Evolutionary conservation across 176 grass and related monocot genomes (phyloP).

Genomic region (sorghum (Sorghum bicolor)): DNA sequence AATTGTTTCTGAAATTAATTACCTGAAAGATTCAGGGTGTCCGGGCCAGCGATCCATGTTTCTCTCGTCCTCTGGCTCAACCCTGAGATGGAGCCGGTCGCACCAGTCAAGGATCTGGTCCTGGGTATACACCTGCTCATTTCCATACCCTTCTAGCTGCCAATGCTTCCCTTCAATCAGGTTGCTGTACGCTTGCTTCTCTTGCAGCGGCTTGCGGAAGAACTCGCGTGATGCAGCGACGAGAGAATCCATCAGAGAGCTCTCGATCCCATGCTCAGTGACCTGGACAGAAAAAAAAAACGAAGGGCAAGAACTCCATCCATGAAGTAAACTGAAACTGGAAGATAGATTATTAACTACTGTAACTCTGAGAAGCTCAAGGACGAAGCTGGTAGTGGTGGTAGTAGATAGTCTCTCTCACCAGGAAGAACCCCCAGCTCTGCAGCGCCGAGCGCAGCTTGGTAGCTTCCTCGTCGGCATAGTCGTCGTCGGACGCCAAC

Average conservation of each 20-base stretch:
- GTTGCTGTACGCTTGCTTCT: constrained; percentile 52
- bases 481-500: constrained; percentile 1
- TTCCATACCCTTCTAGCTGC: constrained; percentile 59
- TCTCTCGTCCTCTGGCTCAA: constrained; percentile 56
- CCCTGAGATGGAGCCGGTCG: constrained; percentile 50
- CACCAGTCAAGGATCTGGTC: constrained; percentile 56
- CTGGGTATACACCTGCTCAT: constrained; percentile 37
- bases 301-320: background rate
- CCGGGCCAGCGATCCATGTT: constrained; percentile 43
- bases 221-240: constrained; percentile 30
- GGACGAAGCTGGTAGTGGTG: background rate
- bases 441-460: constrained; percentile 43
- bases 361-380: background rate
- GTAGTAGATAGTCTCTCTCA: no score
- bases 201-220: constrained; percentile 35
- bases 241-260: constrained; percentile 43
- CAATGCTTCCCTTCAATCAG: constrained; percentile 45
- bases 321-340: no score
- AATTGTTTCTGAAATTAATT: background rate
- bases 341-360: no score
- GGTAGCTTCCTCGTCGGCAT: constrained; percentile 19
- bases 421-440: constrained; percentile 59
- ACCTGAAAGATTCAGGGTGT: constrained; percentile 55
- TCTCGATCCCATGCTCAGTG: constrained; percentile 42
- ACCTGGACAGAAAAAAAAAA: constrained; percentile 24